Conservation (phyloP, 192 early-diverging fungal genomes). For the Globomyces pollinis-pini region DNA sequence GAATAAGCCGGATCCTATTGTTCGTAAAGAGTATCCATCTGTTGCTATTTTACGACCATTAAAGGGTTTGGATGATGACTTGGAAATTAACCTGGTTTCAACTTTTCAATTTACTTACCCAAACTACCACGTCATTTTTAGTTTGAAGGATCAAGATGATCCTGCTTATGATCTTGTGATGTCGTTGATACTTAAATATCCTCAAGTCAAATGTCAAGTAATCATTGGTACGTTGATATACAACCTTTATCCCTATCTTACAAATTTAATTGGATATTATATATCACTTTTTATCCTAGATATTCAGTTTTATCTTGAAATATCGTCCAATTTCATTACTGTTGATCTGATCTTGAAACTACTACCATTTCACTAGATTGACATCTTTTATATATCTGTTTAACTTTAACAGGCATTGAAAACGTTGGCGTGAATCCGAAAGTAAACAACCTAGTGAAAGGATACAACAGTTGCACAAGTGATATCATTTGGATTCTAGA, state of each 20-base stretch:
- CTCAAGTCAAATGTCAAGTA: constrained; percentile 65
- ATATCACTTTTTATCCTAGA: too few relatives aligned
- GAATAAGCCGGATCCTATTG: background rate
- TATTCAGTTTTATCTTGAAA: background rate
- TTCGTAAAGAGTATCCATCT: background rate
- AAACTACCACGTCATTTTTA: constrained; percentile 79
- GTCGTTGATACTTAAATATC: constrained; percentile 61
- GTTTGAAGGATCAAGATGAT: constrained; percentile 72
- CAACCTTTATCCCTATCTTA: too few relatives aligned
- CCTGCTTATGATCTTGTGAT: constrained; percentile 71
- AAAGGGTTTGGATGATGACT: constrained; percentile 82
- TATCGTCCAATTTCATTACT: background rate
- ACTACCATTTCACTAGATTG: too few relatives aligned
- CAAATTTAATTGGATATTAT: too few relatives aligned
- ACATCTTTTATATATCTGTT: too few relatives aligned
- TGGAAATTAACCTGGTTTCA: constrained; percentile 73
- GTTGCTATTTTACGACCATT: constrained; percentile 92
- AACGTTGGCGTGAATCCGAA: constrained; percentile 90
- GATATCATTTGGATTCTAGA: constrained; percentile 95
- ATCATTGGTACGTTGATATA: constrained; percentile 59
- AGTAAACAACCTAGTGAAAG: constrained; percentile 86
- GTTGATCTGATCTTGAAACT: too few relatives aligned
- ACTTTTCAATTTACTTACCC: constrained; percentile 88
- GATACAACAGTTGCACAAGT: constrained; percentile 67
- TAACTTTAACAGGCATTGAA: constrained; percentile 59